These are phyloP conservation scores for Rhizophora apiculata DNA, from an alignment of 345 rosid species.

Conservation along the genomic window DNA sequence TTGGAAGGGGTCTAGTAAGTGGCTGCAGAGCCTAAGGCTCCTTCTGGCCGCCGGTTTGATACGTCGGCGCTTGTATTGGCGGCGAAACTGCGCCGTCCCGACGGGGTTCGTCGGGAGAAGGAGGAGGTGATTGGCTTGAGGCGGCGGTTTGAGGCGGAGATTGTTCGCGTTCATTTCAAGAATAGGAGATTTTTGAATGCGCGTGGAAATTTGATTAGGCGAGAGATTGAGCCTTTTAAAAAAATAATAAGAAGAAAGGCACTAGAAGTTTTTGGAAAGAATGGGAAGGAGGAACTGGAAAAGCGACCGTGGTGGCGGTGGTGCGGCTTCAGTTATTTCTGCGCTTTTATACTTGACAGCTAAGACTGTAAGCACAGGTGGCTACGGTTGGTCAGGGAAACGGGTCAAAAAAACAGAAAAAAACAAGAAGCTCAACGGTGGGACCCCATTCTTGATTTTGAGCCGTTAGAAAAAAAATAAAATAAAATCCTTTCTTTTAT, in stretches of 20 bases:
- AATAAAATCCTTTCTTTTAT: too few relatives aligned
- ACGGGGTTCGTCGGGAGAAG: slow-evolving; percentile 23
- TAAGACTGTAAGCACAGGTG: background rate
- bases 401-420: background rate
- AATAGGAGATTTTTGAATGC: background rate
- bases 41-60: slow-evolving; percentile 29
- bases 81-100: slow-evolving; percentile 34
- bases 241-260: background rate
- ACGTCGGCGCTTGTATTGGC: slow-evolving; percentile 51
- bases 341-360: slow-evolving; percentile 20
- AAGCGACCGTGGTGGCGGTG: slow-evolving; percentile 1
- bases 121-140: slow-evolving; percentile 15
- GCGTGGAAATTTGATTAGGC: background rate
- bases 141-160: slow-evolving; percentile 24
- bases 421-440: background rate
- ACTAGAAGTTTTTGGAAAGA: background rate
- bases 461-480: background rate
- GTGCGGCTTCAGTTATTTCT: background rate
- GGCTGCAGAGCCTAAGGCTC: slow-evolving; percentile 20
- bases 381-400: slow-evolving; percentile 12
- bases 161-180: slow-evolving; percentile 24
- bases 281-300: slow-evolving; percentile 3
- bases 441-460: background rate
- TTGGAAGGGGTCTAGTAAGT: slow-evolving; percentile 39
- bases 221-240: background rate